Conservation (phyloP, 768 basidiomycete species). For the Coprinellus micaceus region DNA sequence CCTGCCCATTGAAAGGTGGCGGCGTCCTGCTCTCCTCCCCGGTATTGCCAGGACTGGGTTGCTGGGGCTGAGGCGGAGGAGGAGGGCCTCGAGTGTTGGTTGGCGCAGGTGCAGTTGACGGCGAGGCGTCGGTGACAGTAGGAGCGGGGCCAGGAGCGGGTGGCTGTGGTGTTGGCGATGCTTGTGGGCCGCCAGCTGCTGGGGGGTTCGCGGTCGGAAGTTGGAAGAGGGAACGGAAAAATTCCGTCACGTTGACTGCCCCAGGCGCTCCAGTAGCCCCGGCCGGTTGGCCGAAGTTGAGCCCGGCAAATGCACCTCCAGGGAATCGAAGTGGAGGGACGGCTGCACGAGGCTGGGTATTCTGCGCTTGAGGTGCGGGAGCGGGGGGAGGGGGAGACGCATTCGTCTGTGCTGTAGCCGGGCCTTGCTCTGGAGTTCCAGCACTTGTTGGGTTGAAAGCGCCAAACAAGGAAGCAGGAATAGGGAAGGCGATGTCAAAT, state of each 20-base stretch:
- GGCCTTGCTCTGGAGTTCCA: not conserved
- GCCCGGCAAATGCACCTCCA: constrained; percentile 1
- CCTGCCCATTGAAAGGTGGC: constrained; percentile 11
- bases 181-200: not conserved
- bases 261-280: not conserved
- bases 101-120: not conserved
- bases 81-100: not conserved
- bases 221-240: not conserved
- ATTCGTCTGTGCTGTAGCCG: constrained; percentile 2
- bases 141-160: not conserved
- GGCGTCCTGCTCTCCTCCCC: not conserved
- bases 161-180: no score
- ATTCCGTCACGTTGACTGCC: not conserved
- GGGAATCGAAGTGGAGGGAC: not conserved
- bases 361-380: constrained; percentile 7
- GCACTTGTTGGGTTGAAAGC: not conserved
- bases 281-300: constrained; percentile 6
- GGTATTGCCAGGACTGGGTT: not conserved
- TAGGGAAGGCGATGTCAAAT: constrained; percentile 7
- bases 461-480: not conserved
- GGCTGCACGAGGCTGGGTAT: not conserved
- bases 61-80: not conserved
- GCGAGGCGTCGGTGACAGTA: not conserved
- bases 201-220: not conserved
- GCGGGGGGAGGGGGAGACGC: no score